Evolutionary conservation across 1,139 yeast genomes (phyloP).

Genomic region (Zygosaccharomyces sapae): DNA sequence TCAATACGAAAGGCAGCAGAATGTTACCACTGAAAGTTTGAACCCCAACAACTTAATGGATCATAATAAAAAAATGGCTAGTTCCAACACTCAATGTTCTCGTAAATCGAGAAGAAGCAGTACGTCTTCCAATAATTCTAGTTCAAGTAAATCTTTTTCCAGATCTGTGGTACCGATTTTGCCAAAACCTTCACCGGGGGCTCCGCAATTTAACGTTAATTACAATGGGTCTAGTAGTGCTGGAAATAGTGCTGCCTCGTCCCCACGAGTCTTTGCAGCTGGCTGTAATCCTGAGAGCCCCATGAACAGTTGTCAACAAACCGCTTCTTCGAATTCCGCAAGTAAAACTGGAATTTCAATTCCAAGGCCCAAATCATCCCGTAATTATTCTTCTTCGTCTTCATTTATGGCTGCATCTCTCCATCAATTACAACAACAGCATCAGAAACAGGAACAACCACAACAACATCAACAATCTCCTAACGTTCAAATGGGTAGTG

Average conservation of each 20-base stretch:
- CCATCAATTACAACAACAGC: slow-evolving; percentile 26
- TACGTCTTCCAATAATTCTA: slow-evolving; percentile 29
- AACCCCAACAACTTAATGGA: slow-evolving; percentile 19
- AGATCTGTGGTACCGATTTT: slow-evolving; percentile 35
- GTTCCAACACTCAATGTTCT: slow-evolving; percentile 7
- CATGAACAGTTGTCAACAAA: slow-evolving; percentile 18
- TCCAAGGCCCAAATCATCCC: slow-evolving; percentile 31
- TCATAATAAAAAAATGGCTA: slow-evolving; percentile 19
- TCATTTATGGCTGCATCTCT: slow-evolving; percentile 31
- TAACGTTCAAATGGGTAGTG: slow-evolving; percentile 11
- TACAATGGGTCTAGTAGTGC: slow-evolving; percentile 18
- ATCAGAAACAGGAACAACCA: slow-evolving; percentile 18
- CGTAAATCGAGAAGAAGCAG: slow-evolving; percentile 31
- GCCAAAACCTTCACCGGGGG: slow-evolving; percentile 33
- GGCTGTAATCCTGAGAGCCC: slow-evolving; percentile 21
- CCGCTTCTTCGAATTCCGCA: slow-evolving; percentile 22
- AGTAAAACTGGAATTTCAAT: slow-evolving; percentile 28
- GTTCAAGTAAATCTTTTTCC: slow-evolving; percentile 33
- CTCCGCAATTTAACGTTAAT: slow-evolving; percentile 12
- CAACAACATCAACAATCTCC: slow-evolving; percentile 11
- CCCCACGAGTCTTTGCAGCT: slow-evolving; percentile 26
- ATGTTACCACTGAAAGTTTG: slow-evolving; percentile 11
- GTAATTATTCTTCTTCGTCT: slow-evolving; percentile 30
- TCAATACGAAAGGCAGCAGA: neutral
- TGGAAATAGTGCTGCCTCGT: slow-evolving; percentile 31